Evolutionary conservation across 345 rosid genomes (phyloP), one percentile per base, ranked within the genome.

Genomic region (Salix exigua): DNA sequence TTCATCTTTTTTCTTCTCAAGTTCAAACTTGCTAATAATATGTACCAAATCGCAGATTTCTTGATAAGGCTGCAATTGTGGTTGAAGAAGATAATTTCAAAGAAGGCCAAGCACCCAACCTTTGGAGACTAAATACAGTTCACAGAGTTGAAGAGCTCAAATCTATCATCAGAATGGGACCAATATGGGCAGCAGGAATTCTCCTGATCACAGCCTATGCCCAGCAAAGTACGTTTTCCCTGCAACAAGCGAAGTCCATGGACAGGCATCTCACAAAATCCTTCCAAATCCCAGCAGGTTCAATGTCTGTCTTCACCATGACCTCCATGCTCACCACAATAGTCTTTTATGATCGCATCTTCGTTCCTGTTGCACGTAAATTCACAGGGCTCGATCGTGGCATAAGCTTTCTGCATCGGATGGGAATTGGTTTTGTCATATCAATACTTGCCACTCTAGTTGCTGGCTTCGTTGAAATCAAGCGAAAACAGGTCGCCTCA

Each of bases 71-170:
- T 8, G 96, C 97, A 42, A 88, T 91, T 51, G 82, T 85, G 35
- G 85, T 87, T 0, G 92, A 86, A 30, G 85, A 84, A 75, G 96
- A 94, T 81, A 68, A 83, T 17, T 16, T 73, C 4, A 88, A 89
- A 86, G 53, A 82, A 60, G 86, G 85, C 7, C 80, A 83, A 73
- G 33, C 64, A 23, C 94, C 92, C 0, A 87, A 92, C 71, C 84
- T 68, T 19, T 94, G 98, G 98, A 82, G 91, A 35, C 79, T 94
- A 26, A 92, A 80, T 84, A 94, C 98, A 5, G 89, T 94, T 37
- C 98, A 94, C 83, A 78, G 98, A 46, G 93, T 92, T 38, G 98
- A 94, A 73, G 97, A 94, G 51, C 87, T 94, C 7, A 94, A 94
- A 79, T 85, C 94, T 0, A 70, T 94, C 42, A 85, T 94, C 77